A percentile compares a stretch with the other conserved stretches of the same genome.
Conservation (phyloP, 495 filamentous ascomycete species). For the Hapsidospora chrysogenum region DNA sequence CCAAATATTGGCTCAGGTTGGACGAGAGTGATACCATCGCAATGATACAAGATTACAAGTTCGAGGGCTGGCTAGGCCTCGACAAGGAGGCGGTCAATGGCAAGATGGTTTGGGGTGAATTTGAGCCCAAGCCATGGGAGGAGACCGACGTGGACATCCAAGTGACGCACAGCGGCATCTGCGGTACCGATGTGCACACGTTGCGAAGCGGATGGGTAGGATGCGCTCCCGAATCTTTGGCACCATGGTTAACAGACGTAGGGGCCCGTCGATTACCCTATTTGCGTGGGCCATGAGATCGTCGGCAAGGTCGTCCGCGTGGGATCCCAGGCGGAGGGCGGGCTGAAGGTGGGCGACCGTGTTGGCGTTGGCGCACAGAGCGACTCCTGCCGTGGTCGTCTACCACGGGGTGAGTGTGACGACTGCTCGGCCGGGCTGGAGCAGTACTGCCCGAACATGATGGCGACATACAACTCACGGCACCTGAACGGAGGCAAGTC, state of each 20-base stretch:
- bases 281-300: constrained; percentile 72
- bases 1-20: no score
- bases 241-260: constrained; percentile 3
- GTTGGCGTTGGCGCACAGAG: constrained; percentile 78
- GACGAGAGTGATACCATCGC: no score
- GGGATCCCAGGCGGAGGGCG: constrained; percentile 39
- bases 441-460: constrained; percentile 46
- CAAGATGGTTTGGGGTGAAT: constrained; percentile 56
- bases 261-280: constrained; percentile 51
- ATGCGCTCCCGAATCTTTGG: background rate
- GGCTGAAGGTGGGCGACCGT: constrained; percentile 61
- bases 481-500: constrained; percentile 44
- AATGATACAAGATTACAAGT: constrained; percentile 39
- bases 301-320: constrained; percentile 59
- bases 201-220: constrained; percentile 51
- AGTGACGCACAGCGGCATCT: constrained; percentile 73
- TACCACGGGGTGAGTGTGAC: constrained; percentile 46
- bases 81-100: constrained; percentile 39
- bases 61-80: constrained; percentile 69
- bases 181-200: constrained; percentile 63
- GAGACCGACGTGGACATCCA: constrained; percentile 65
- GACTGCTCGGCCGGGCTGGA: constrained; percentile 47
- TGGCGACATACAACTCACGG: constrained; percentile 52
- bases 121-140: constrained; percentile 62
- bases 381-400: constrained; percentile 39